Percentiles rank a stretch among this genome's conserved stretches.
These are phyloP conservation scores for Davidsoniella virescens DNA, from an alignment of 2,329 filamentous ascomycete genomes.

Conservation along the genomic window DNA sequence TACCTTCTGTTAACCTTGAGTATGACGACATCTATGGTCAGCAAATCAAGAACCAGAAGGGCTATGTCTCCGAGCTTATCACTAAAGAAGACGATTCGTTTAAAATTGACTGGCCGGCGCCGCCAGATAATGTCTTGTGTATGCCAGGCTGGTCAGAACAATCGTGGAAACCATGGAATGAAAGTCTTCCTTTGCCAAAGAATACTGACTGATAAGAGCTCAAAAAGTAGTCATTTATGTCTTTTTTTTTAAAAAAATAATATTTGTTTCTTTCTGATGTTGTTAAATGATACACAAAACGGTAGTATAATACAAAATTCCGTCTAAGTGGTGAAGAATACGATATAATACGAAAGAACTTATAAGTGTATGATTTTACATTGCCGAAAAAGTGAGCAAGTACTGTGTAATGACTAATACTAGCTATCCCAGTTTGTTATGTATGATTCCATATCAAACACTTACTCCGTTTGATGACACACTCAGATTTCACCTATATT, in stretches of 20 bases:
- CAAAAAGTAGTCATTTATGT: background rate
- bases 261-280: background rate
- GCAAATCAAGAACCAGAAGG: conserved; percentile 33
- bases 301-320: too few relatives aligned
- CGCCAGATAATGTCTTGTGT: conserved; percentile 32
- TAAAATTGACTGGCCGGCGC: conserved; percentile 28
- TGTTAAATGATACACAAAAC: too few relatives aligned
- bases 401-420: too few relatives aligned
- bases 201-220: background rate
- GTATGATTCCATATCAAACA: background rate
- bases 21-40: conserved; percentile 31
- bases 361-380: background rate
- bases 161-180: conserved; percentile 27
- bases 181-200: conserved; percentile 13
- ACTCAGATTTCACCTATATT: background rate
- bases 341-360: too few relatives aligned
- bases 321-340: too few relatives aligned
- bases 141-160: conserved; percentile 28
- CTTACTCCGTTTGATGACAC: background rate
- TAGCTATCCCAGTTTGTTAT: too few relatives aligned
- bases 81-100: conserved; percentile 17
- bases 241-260: too few relatives aligned
- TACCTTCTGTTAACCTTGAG: conserved; percentile 39
- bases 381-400: too few relatives aligned
- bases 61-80: conserved; percentile 28